Base-by-base conservation (phyloP, 331 rosid genomes). In the Malus hybrid region DNA sequence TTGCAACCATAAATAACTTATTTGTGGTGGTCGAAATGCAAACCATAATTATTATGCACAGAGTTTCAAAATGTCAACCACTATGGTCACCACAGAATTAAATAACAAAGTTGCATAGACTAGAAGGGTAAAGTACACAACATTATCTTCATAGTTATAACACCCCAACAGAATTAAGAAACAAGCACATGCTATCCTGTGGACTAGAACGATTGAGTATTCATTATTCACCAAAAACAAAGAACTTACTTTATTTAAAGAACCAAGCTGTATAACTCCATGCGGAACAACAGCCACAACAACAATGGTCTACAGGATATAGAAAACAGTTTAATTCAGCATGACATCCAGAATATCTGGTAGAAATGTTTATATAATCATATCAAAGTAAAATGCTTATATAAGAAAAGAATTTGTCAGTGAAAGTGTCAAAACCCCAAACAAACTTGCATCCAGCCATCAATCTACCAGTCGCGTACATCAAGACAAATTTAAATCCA, bases 181-280 rank as follows among this genome's bases (percentile, higher is more conserved):
- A 39, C 46, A 39, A 39, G 1, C 46, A 39, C 46, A 39, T 39
- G 46, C 46, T 39, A 39, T 39, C 13, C 46, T 10, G 46, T 39
- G 46, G 46, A 39, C 46, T 39, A 39, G 46, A 39, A 10, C 13
- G 13, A 10, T 39, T 39, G 4, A 61, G 34, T 16, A 60, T 73
- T 39, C 59, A 19, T 57, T 61, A 72, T 72, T 71, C 60, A 81
- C 62, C 36, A 46, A 59, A 73, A 76, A 65, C 57, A 39, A 79
- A 67, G 66, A 72, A 79, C 86, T 71, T 74, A 94, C 97, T 70
- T 89, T 90, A 79, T 86, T 84, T 61, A 86, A 77, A 69, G 99
- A 94, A 29, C 99, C 99, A 72, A 94, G 97, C 81, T 92, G 99
- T 79, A 94, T 85, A 88, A 94, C 93, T 31, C 99, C 99, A 73